phyloP scores from a whole-genome alignment of 2,329 filamentous ascomycete genomes.

The Fusarium floridanum region DNA sequence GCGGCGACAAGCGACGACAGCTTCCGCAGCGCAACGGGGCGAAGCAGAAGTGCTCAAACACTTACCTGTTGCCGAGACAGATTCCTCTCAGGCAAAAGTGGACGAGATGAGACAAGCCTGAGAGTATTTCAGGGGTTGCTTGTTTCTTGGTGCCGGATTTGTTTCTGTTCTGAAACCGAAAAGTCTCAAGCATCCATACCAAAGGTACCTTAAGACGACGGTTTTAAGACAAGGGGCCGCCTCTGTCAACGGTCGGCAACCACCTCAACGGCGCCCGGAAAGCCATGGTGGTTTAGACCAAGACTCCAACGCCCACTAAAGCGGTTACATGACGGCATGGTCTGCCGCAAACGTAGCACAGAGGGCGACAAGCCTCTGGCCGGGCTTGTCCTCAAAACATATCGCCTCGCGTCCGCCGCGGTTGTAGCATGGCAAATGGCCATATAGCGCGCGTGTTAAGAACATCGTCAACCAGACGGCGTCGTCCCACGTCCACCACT shows the following conservation, averaged over 20 bases:
- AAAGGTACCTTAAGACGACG: not conserved
- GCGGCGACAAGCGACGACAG: slow-evolving; percentile 28
- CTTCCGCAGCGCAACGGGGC: slow-evolving; percentile 17
- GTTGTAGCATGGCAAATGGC: not conserved
- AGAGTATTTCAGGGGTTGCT: slow-evolving; percentile 23
- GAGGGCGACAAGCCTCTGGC: slow-evolving; percentile 1
- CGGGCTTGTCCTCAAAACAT: slow-evolving; percentile 6
- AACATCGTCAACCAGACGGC: slow-evolving; percentile 16
- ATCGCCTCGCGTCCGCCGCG: not conserved
- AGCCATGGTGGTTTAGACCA: slow-evolving; percentile 7
- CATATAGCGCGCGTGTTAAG: slow-evolving; percentile 19
- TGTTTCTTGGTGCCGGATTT: slow-evolving; percentile 33
- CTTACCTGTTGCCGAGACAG: slow-evolving; percentile 8
- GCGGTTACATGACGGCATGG: slow-evolving; percentile 11
- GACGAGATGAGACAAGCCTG: slow-evolving; percentile 19
- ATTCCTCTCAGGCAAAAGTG: slow-evolving; percentile 20
- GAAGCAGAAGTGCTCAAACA: slow-evolving; percentile 10
- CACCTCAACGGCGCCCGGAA: slow-evolving; percentile 5
- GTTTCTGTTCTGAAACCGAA: slow-evolving; percentile 43
- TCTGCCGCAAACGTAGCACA: slow-evolving; percentile 25
- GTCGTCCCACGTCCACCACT: slow-evolving; percentile 20
- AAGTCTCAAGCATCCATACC: slow-evolving; percentile 28
- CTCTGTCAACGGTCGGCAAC: slow-evolving; percentile 19
- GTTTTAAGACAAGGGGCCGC: not conserved
- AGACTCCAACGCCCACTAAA: slow-evolving; percentile 2